Evolutionary conservation across 257 asterid genomes (phyloP).

Genomic region (Salvia hispanica): DNA sequence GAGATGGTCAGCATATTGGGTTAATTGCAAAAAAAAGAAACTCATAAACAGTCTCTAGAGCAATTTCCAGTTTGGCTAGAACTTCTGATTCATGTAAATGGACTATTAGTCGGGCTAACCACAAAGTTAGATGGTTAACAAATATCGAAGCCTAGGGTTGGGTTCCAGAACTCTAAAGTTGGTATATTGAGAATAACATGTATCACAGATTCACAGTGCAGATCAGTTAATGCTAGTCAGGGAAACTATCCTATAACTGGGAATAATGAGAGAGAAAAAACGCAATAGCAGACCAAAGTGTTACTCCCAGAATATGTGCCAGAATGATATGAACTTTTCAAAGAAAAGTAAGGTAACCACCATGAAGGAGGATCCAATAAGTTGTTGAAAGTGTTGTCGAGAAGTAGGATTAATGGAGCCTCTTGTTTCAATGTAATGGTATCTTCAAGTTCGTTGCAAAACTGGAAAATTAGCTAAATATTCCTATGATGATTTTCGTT

Average conservation of each 20-base stretch:
- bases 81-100: not conserved
- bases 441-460: too few relatives aligned
- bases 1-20: slow-evolving; percentile 4
- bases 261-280: not conserved
- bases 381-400: not conserved
- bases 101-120: too few relatives aligned
- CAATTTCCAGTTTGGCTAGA: not conserved
- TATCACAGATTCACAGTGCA: not conserved
- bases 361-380: too few relatives aligned
- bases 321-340: slow-evolving; percentile 16
- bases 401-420: not conserved
- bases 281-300: slow-evolving; percentile 3
- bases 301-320: slow-evolving; percentile 2
- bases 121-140: too few relatives aligned
- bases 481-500: too few relatives aligned
- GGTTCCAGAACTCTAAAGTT: not conserved
- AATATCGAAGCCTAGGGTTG: too few relatives aligned
- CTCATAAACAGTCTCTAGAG: not conserved
- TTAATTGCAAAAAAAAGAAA: not conserved
- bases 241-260: slow-evolving; percentile 12
- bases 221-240: slow-evolving; percentile 17
- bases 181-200: slow-evolving; percentile 2
- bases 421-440: too few relatives aligned
- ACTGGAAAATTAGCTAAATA: too few relatives aligned
- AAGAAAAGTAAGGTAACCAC: not conserved